Evolutionary conservation across 371 early-diverging fungal genomes (phyloP).

Genomic region (Batkoa obscura): DNA sequence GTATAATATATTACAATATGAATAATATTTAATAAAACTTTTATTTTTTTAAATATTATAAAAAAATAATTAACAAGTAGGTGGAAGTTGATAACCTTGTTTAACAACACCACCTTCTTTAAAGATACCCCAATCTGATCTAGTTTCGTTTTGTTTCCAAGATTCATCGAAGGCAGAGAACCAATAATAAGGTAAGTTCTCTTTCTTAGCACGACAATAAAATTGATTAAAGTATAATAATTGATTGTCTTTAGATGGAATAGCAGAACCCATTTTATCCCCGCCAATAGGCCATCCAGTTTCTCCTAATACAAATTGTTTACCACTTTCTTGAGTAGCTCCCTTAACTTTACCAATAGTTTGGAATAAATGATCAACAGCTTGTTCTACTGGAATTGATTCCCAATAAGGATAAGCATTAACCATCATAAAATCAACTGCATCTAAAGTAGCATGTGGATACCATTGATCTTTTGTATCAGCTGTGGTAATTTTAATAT

Average conservation of each 20-base stretch:
- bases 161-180: constrained; percentile 4
- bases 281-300: constrained; percentile 7
- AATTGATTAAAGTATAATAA: constrained; percentile 3
- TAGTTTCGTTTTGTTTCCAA: constrained; percentile 4
- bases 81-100: neutral
- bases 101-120: neutral
- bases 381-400: neutral
- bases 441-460: constrained; percentile 1
- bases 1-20: too few species aligned
- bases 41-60: too few species aligned
- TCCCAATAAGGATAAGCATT: constrained; percentile 8
- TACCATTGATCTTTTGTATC: constrained; percentile 6
- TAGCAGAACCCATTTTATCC: neutral
- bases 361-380: neutral
- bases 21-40: too few species aligned
- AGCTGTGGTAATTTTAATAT: constrained; percentile 1
- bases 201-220: constrained; percentile 1
- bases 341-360: constrained; percentile 1
- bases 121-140: constrained; percentile 3
- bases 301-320: constrained; percentile 7
- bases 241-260: constrained; percentile 5
- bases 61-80: neutral
- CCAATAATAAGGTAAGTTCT: constrained; percentile 1
- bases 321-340: neutral
- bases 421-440: constrained; percentile 6